Base-by-base conservation (phyloP, 176 grass and related monocot species). In the Chloris gayana region DNA sequence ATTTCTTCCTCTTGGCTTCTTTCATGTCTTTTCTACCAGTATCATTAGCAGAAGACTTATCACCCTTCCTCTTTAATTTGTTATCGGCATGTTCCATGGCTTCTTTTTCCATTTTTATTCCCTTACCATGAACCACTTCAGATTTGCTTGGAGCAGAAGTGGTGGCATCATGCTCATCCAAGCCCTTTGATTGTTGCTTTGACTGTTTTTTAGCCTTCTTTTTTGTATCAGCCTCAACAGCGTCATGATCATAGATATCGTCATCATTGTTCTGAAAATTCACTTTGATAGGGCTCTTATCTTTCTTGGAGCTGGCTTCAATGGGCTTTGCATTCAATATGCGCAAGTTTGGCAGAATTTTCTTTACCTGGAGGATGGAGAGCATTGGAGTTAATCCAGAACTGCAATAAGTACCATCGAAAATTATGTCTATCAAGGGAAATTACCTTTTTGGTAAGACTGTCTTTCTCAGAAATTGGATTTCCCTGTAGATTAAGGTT, bases 401-500 rank as follows among this genome's bases (percentile, higher is more conserved):
- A 33, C n/a, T 37, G 13, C 27, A 67, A 61, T 29, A 46, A 15
- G 72, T 21, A 14, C 49, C 39, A 42, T 46, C 64, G 41, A 0
- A 8, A n/a, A 74, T 25, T 21, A n/a, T 49, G 30, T 51, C 47
- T 14, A 17, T 22, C 25, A 61, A 34, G 19, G 50, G 45, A 66
- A 42, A 35, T 75, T 33, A 94, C 95, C 95, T 94, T 92, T 80
- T 90, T 88, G 21, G 75, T 71, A 82, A 92, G 75, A 61, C 67
- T 66, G 3, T 83, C 92, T 90, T 94, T 94, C 80, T 89, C 60
- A 33, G 85, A 85, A 86, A 94, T 88, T 85, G 95, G 95, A 85
- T 98, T 98, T 85, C 89, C 92, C 67, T 85, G 87, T 69, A 98
- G 72, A 74, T 98, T 98, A 72, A 98, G 90, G 86, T 91, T 92